phyloP scores from a whole-genome alignment of 495 filamentous ascomycete species.

The Penicillium silybi region DNA sequence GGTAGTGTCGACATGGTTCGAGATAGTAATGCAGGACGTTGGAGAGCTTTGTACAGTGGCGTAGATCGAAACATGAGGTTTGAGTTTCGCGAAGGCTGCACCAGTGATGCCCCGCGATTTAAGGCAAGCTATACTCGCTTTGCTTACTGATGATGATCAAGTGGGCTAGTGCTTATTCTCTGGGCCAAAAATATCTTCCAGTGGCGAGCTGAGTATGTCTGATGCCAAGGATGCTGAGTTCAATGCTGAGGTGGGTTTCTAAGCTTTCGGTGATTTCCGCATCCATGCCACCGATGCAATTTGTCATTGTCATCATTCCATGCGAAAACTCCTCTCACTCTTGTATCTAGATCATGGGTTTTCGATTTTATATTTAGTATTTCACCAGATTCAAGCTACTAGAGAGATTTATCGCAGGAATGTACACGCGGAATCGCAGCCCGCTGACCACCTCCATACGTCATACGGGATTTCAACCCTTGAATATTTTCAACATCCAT shows the following conservation, averaged over 20 bases:
- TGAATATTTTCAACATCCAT: neutral
- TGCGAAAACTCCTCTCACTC: neutral
- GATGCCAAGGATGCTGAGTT: neutral
- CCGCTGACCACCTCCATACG: neutral
- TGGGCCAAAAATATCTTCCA: neutral
- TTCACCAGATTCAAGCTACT: too few relatives aligned
- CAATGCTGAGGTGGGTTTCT: neutral
- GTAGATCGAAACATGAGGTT: neutral
- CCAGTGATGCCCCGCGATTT: neutral
- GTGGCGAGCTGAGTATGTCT: neutral
- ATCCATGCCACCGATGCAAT: neutral
- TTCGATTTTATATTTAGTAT: neutral
- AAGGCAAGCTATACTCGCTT: neutral
- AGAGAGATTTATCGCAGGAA: neutral
- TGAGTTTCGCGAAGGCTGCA: neutral
- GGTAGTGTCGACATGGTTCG: constrained; percentile 8
- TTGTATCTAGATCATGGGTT: neutral
- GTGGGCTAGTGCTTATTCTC: neutral
- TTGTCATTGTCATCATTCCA: neutral
- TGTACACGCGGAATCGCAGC: neutral
- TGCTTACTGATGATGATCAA: neutral
- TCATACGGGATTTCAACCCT: neutral
- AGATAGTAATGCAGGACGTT: neutral
- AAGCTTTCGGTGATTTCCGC: neutral
- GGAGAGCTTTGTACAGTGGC: neutral